Evolutionary conservation across 148 eudicot species (phyloP).

Genomic region (Amaranthus cruentus): DNA sequence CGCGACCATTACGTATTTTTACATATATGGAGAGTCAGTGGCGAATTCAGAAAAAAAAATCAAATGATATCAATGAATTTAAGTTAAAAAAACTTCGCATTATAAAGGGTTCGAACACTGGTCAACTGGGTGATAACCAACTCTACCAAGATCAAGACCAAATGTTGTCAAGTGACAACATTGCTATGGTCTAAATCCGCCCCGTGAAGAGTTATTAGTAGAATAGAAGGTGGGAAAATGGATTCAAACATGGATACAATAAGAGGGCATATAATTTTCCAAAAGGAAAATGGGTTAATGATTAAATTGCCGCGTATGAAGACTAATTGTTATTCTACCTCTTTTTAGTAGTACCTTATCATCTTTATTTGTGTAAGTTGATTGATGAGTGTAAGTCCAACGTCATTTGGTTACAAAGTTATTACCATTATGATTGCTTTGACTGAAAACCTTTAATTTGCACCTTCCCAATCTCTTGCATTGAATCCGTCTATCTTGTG

Average conservation of each 20-base stretch:
- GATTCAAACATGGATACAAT: slow-evolving; percentile 6
- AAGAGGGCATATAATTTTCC: slow-evolving; percentile 3
- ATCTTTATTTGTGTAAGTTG: not conserved
- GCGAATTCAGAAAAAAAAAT: too few species aligned
- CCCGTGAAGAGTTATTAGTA: not conserved
- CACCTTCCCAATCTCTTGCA: not conserved
- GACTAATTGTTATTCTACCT: slow-evolving; percentile 22
- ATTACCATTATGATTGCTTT: slow-evolving; percentile 23
- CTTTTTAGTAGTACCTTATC: not conserved
- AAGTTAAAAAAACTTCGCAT: too few species aligned
- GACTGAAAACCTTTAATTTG: slow-evolving; percentile 19
- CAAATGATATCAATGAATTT: too few species aligned
- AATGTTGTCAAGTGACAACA: too few species aligned
- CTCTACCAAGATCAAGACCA: too few species aligned
- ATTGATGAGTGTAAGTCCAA: slow-evolving; percentile 6
- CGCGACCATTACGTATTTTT: too few species aligned
- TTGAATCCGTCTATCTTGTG: slow-evolving; percentile 11
- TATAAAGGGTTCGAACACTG: too few species aligned
- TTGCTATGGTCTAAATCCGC: too few species aligned
- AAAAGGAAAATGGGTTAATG: slow-evolving; percentile 23
- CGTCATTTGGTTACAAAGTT: slow-evolving; percentile 8
- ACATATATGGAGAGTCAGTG: too few species aligned
- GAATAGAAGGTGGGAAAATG: slow-evolving; percentile 11
- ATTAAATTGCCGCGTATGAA: slow-evolving; percentile 28
- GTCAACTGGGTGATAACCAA: too few species aligned